Evolutionary conservation across 1,284 basidiomycete species (phyloP).

Genomic region (Moesziomyces antarcticus): DNA sequence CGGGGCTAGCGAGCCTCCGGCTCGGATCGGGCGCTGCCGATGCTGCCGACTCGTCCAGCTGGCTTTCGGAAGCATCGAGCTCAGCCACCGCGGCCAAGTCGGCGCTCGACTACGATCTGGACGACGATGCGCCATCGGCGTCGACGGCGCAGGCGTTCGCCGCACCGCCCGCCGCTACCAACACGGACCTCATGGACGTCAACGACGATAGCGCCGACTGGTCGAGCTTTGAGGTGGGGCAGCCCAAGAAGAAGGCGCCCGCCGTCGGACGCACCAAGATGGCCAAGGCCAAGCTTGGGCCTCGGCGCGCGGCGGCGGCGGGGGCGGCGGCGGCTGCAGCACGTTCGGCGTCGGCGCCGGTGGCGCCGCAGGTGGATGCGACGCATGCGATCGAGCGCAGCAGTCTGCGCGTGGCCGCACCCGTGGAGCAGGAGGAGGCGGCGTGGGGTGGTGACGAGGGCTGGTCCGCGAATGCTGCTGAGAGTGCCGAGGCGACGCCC

Average conservation of each 20-base stretch:
- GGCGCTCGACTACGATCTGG: constrained; percentile 38
- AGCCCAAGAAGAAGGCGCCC: constrained; percentile 38
- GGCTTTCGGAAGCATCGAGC: constrained; percentile 7
- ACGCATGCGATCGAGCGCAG: constrained; percentile 35
- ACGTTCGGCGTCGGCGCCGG: background rate
- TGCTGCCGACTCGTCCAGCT: constrained; percentile 5
- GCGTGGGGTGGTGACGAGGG: constrained; percentile 46
- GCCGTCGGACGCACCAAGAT: constrained; percentile 27
- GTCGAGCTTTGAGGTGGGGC: constrained; percentile 52
- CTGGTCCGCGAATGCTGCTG: background rate
- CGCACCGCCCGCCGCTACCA: constrained; percentile 1
- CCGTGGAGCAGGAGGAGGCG: constrained; percentile 15
- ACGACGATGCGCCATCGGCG: constrained; percentile 25
- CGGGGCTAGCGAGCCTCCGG: constrained; percentile 36
- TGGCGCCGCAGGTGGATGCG: constrained; percentile 20
- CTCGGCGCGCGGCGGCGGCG: constrained; percentile 16
- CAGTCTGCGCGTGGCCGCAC: constrained; percentile 36
- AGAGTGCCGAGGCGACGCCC: constrained; percentile 1
- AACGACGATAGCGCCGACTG: constrained; percentile 58
- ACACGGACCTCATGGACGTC: constrained; percentile 56
- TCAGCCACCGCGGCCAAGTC: constrained; percentile 16
- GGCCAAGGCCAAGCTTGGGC: constrained; percentile 42
- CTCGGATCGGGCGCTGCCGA: constrained; percentile 14
- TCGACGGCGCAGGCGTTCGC: constrained; percentile 34
- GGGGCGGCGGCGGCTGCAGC: constrained; percentile 16